Evolutionary conservation across 257 asterid genomes (phyloP), one percentile per base, ranked within the genome.

Genomic region (Fraxinus anomala): DNA sequence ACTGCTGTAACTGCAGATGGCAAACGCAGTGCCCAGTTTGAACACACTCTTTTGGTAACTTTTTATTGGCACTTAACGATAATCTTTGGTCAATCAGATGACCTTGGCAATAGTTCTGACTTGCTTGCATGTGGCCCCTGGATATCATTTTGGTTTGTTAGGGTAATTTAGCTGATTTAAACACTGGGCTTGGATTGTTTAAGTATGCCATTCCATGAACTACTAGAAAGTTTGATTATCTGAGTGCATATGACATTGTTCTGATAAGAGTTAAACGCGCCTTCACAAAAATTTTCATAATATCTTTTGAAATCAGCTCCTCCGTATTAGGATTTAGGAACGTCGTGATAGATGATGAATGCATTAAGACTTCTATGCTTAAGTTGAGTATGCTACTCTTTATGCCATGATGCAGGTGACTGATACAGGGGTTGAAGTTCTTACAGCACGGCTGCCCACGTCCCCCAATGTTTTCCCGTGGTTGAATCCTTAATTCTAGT

Each of bases 1-100:
- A 93, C 99, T 70, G 85, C 81, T 73, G 99, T 91, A 71, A 95
- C 99, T 72, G 93, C 94, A 1, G 99, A 95, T 82, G 99, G 99
- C 44, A 93, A 89, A 86, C 88, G 97, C 82, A 95, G 98, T 82
- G 98, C 98, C 59, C 99, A 95, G 80, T 95, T 95, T 83, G 98
- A 95, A 77, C 99, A 95, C 81, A 91, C 99, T 0, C 96, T 93
- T 80, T 82, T 93, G 97, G 99, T 95, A 85, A 79, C 33, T 63
- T 24, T 59, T 6, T 63, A 26, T 63, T 8, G 69, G 17, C 33
- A 63, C 69, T 26, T 26, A 11, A 61, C 6, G 5, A 21, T 63
- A 63, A 63, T 26, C 69, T 63, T 26, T 63, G 69, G 5, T 63
- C 69, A 11, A 24, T 54, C 24, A 54, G n/a, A 54, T 54, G 10